Evolutionary conservation across 225 moss, liverwort and hornwort genomes (phyloP), one percentile per base, ranked within the genome.

Genomic region (Pseudisothecium myosuroides): DNA sequence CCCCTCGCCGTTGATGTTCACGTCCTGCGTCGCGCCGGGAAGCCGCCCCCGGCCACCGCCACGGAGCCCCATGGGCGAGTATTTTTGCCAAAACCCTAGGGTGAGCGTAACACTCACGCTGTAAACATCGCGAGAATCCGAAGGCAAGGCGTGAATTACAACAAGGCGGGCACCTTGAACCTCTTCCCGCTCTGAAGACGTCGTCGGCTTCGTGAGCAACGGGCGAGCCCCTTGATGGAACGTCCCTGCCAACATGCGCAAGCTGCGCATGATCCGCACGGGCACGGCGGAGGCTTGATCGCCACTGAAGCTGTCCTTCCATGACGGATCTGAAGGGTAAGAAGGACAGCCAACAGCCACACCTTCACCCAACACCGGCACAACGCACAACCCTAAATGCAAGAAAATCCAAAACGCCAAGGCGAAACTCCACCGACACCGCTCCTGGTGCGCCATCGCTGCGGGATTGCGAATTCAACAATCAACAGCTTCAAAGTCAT

Each of bases 31-130:
- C 2, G 80, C 45, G 8, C 83, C 61, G 9, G 83, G 85, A n/a
- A 77, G 74, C 14, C 89, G 65, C 10, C 83, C 85, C 59, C 90
- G 84, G 27, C 92, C 93, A 21, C 89, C 89, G 10, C 87, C 88
- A 6, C 92, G 90, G 6, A 93, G 39, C 60, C 91, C 83, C 27
- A 80, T 81, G 2, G 79, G 47, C 34, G 89, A 79, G 54, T 60
- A 92, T 63, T 76, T 91, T 29, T 34, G 84, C 95, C 93, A 95
- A 85, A 93, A 93, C 82, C 93, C 95, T 78, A 95, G 63, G 32
- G 86, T 93, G 4, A 95, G 36, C 27, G 76, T 87, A 3, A 93
- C 65, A 20, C 55, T 88, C 58, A 92, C 89, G 7, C 19, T 14
- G 61, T 83, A 95, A 45, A 89, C 91, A 50, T 95, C 89, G 28